Evolutionary conservation across 2,329 filamentous ascomycete species (phyloP).

Genomic region (Fusarium sp.): DNA sequence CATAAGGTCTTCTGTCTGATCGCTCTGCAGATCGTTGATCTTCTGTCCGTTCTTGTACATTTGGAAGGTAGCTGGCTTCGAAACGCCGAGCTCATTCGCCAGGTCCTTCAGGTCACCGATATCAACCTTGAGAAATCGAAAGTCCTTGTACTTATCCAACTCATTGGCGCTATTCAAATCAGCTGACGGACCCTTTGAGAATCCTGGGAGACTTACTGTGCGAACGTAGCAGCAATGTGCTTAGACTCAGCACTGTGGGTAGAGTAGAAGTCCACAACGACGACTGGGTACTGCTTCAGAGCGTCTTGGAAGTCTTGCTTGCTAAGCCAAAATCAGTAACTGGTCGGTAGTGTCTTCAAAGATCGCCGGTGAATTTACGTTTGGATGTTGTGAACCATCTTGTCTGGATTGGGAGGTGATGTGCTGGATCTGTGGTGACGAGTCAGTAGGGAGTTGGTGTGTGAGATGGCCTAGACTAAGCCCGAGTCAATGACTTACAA

Average conservation of each 20-base stretch:
- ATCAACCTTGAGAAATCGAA: constrained; percentile 36
- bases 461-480: not conserved
- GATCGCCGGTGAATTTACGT: constrained; percentile 4
- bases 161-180: constrained; percentile 9
- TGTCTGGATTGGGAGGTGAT: constrained; percentile 12
- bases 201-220: constrained; percentile 15
- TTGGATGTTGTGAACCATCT: constrained; percentile 39
- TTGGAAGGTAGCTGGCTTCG: constrained; percentile 22
- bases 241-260: constrained; percentile 29
- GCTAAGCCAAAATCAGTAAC: not conserved
- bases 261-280: constrained; percentile 36
- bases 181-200: not conserved
- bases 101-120: constrained; percentile 31
- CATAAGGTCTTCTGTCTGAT: constrained; percentile 18
- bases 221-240: constrained; percentile 29
- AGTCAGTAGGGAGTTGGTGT: constrained; percentile 13
- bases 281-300: constrained; percentile 20
- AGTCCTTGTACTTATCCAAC: constrained; percentile 38
- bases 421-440: not conserved
- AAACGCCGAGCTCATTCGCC: constrained; percentile 20
- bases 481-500: not conserved
- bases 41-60: constrained; percentile 33
- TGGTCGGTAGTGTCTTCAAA: not conserved
- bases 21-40: constrained; percentile 27
- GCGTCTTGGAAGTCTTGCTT: constrained; percentile 36